Conservation (phyloP, 805 yeast species). For the Saccharomycopsis microspora region DNA sequence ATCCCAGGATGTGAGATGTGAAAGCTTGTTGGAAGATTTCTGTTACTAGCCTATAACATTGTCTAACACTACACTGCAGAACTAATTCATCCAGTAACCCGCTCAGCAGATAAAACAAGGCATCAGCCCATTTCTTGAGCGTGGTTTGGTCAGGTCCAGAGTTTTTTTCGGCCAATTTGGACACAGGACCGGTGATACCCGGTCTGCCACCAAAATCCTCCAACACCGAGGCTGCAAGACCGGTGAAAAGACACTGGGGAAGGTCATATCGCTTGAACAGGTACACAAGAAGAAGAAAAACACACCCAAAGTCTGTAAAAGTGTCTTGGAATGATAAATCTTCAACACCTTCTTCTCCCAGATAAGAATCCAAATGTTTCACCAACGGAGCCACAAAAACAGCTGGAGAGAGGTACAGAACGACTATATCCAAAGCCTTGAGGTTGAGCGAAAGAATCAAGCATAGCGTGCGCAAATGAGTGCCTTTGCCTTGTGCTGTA, state of each 20-base stretch:
- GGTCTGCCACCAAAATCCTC: neutral
- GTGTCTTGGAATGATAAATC: conserved; percentile 53
- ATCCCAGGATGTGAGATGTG: conserved; percentile 41
- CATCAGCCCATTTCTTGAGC: conserved; percentile 65
- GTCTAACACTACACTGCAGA: conserved; percentile 51
- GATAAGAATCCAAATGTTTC: conserved; percentile 35
- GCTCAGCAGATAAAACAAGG: conserved; percentile 63
- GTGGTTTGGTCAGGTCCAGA: conserved; percentile 17
- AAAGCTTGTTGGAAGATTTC: conserved; percentile 64
- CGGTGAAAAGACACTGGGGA: no score
- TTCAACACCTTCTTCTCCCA: conserved; percentile 31
- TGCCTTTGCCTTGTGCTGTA: conserved; percentile 28
- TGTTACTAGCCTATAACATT: conserved; percentile 61
- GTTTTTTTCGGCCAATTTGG: neutral
- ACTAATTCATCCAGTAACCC: conserved; percentile 82
- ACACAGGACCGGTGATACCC: neutral
- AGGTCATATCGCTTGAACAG: conserved; percentile 28
- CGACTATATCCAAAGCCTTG: conserved; percentile 30
- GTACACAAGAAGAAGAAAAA: conserved; percentile 35
- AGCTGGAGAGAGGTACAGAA: conserved; percentile 34
- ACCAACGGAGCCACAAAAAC: conserved; percentile 33
- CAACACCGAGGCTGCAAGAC: conserved; percentile 18
- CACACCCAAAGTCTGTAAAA: conserved; percentile 57
- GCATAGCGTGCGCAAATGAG: conserved; percentile 38
- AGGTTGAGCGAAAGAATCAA: conserved; percentile 37